These are phyloP conservation scores for Tanacetum coccineum DNA, from an alignment of 129 eudicot genomes.

Conservation along the genomic window DNA sequence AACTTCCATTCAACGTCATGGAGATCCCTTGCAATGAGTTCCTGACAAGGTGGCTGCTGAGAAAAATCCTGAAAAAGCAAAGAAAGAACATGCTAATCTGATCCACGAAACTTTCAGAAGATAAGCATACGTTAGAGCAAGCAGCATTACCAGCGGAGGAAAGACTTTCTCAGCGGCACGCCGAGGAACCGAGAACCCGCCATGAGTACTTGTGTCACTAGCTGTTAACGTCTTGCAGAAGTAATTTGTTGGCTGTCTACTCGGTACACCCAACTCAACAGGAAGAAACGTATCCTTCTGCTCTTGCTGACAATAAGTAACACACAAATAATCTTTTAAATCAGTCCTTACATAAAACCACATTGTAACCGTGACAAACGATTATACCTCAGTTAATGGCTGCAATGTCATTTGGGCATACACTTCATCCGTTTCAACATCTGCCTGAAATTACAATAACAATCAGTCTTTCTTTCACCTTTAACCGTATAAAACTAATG, in stretches of 20 bases:
- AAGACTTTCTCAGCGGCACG: constrained; percentile 99
- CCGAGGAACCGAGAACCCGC: constrained; percentile 98
- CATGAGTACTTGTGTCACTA: constrained; percentile 98
- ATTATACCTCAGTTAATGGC: constrained; percentile 78
- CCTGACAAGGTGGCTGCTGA: constrained; percentile 93
- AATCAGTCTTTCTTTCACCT: not conserved
- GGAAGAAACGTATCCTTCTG: constrained; percentile 98
- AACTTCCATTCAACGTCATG: constrained; percentile 99
- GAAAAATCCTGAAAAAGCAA: constrained; percentile 70
- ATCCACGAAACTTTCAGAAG: not conserved
- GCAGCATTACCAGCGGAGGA: constrained; percentile 70
- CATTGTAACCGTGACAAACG: constrained; percentile 1
- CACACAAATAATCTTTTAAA: constrained; percentile 6
- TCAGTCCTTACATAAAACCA: not conserved
- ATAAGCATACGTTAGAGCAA: not conserved
- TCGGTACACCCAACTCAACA: constrained; percentile 80
- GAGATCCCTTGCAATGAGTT: constrained; percentile 94
- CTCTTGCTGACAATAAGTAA: constrained; percentile 55
- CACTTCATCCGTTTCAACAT: constrained; percentile 98
- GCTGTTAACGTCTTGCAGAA: constrained; percentile 97
- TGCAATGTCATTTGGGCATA: constrained; percentile 99
- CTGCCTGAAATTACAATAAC: constrained; percentile 61
- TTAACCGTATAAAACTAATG: not conserved
- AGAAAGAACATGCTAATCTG: not conserved
- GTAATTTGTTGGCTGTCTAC: constrained; percentile 92